Evolutionary conservation across 164 flowering plant genomes (phyloP), one percentile per base, ranked within the genome.

Genomic region (Vitis cinerea): DNA sequence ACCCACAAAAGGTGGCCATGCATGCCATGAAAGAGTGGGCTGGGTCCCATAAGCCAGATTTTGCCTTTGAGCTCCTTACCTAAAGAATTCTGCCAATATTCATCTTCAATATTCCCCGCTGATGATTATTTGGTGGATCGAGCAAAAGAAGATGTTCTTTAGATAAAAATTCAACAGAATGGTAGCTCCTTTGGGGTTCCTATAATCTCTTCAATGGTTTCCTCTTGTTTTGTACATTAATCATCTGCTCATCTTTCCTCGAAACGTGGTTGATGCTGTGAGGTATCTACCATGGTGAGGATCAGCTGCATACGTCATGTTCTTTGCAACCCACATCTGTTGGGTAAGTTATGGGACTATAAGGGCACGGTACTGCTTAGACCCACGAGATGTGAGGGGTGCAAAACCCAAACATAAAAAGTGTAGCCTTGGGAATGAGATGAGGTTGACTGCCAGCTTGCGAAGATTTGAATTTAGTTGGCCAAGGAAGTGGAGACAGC

Each of bases 201-300:
- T 0, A 19, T 19, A 19, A 19, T 19, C 23, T 19, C 23, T 19
- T 19, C 23, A 19, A 19, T 1, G 23, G 23, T 19, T 19, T 19
- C 23, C 23, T 82, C 75, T 82, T 82, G 77, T 82, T 82, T 52
- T 82, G 44, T 31, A 31, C 44, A 6, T 31, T 31, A 31, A 31
- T 31, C 44, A 31, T 31, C 44, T 31, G 0, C 83, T 80, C 83
- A 82, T 82, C 68, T 79, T 82, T 55, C 83, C 85, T 59, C 85
- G 77, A 77, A 82, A 82, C 83, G 78, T 78, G 70, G 85, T 82
- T n/a, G 85, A 82, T 31, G 85, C 85, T 6, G 85, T 82, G 11
- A 82, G 76, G 72, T 82, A 82, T n/a, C 85, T 73, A 9, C 85
- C 85, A 62, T 82, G 84, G 23, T 80, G 75, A 27, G 82, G 82